A percentile compares a stretch with the other conserved stretches of the same genome.
These are phyloP conservation scores for Inonotus hispidus DNA, from an alignment of 1,284 basidiomycete species.

Conservation along the genomic window DNA sequence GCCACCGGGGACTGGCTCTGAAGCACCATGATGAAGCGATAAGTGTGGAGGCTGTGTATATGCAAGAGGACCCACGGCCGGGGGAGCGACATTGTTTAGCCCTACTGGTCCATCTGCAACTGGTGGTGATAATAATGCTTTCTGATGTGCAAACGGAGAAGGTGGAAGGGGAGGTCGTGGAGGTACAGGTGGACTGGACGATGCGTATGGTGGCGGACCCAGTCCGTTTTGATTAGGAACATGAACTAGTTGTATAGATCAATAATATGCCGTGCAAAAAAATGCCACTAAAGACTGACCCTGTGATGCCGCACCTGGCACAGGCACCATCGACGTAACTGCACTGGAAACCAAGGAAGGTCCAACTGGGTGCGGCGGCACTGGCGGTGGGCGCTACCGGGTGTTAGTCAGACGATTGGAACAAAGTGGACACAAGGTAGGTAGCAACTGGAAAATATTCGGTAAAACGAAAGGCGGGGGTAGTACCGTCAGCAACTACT, in stretches of 20 bases:
- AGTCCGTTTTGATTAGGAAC: neutral
- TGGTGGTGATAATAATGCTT: neutral
- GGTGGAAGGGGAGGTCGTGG: constrained; percentile 17
- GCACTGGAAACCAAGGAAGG: neutral
- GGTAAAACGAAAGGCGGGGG: neutral
- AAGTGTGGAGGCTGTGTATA: constrained; percentile 25
- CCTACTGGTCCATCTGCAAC: neutral
- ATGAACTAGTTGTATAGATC: neutral
- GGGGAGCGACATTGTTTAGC: constrained; percentile 17
- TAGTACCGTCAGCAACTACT: neutral
- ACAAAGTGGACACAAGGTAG: neutral
- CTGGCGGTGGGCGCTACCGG: constrained; percentile 6
- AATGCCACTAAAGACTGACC: neutral
- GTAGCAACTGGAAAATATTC: neutral
- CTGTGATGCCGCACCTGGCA: neutral
- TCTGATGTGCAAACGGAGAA: constrained; percentile 12
- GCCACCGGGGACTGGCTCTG: neutral
- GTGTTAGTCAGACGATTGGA: neutral
- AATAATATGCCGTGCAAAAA: neutral
- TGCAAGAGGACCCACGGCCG: constrained; percentile 23
- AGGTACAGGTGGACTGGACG: constrained; percentile 13
- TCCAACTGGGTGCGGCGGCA: constrained; percentile 9
- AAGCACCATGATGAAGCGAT: neutral
- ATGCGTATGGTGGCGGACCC: constrained; percentile 8
- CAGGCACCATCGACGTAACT: neutral